Conservation (phyloP, 768 basidiomycete species). For the Hysterangium stoloniferum region DNA sequence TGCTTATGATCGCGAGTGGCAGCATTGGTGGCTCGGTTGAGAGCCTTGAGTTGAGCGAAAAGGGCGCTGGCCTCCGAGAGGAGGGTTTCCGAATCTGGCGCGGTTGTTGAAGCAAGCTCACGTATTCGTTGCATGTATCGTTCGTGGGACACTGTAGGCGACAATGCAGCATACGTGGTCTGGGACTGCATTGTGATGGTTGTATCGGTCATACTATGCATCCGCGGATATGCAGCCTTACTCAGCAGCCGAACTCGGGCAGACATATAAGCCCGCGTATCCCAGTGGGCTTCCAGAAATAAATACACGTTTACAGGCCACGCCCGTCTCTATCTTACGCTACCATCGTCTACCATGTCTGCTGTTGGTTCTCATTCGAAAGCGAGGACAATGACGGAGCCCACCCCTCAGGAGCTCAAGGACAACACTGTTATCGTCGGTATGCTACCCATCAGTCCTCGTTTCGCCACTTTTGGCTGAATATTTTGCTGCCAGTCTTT, state of each 20-base stretch:
- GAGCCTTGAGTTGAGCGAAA: constrained; percentile 69
- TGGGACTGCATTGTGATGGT: constrained; percentile 24
- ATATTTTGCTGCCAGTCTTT: constrained; percentile 49
- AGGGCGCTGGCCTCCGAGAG: constrained; percentile 50
- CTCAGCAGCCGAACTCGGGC: background rate
- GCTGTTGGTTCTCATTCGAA: constrained; percentile 17
- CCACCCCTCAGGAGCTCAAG: constrained; percentile 58
- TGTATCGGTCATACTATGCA: constrained; percentile 11
- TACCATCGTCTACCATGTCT: constrained; percentile 22
- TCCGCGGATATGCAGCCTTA: background rate
- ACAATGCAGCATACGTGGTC: constrained; percentile 24
- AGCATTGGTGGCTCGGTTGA: constrained; percentile 68
- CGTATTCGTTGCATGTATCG: constrained; percentile 11
- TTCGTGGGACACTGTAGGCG: constrained; percentile 1
- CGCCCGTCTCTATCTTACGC: constrained; percentile 5
- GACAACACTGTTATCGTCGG: constrained; percentile 89
- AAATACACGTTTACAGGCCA: background rate
- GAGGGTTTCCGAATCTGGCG: constrained; percentile 1
- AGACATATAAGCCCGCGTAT: background rate
- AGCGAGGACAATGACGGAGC: constrained; percentile 60
- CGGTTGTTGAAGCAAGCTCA: constrained; percentile 5
- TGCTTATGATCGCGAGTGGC: constrained; percentile 66
- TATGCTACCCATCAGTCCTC: constrained; percentile 29
- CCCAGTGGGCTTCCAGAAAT: background rate
- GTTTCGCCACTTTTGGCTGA: constrained; percentile 11